Percentiles rank a stretch among this genome's conserved stretches.
Evolutionary conservation across 768 basidiomycete genomes (phyloP).

Genomic region (Tylopilus rubrobrunneus): DNA sequence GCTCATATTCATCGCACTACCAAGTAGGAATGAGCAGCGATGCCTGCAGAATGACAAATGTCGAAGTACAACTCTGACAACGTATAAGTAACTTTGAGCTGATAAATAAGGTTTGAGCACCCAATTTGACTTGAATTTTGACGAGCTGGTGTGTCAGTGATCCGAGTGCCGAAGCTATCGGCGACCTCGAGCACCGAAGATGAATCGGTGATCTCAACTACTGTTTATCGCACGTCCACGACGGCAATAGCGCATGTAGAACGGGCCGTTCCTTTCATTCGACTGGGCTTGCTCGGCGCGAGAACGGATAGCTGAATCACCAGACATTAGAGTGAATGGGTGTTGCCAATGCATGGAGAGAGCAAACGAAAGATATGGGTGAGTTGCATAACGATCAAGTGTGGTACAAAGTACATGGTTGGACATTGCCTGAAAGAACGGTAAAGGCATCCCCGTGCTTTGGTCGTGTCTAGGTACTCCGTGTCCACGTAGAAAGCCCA

Average conservation of each 20-base stretch:
- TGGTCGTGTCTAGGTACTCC: slow-evolving; percentile 10
- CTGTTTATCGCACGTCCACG: neutral
- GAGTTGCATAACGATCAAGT: slow-evolving; percentile 16
- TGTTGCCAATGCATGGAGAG: neutral
- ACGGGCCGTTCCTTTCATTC: neutral
- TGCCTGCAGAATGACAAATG: no score
- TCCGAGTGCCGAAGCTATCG: no score
- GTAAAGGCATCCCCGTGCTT: neutral
- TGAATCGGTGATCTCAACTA: no score
- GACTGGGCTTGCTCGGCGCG: neutral
- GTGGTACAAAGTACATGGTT: slow-evolving; percentile 21
- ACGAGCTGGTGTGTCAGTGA: no score
- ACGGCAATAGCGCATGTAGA: neutral
- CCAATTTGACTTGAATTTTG: no score
- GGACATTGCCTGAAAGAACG: neutral
- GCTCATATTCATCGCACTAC: no score
- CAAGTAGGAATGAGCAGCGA: no score
- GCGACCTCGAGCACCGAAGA: no score
- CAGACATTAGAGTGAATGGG: neutral
- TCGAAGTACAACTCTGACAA: no score
- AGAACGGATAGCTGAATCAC: neutral
- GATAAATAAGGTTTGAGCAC: no score
- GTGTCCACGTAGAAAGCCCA: slow-evolving; percentile 1
- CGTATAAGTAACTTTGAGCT: no score
- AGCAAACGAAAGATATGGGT: slow-evolving; percentile 2